phyloP scores from a whole-genome alignment of 371 early-diverging fungal species.

The Mortierella sp. region DNA sequence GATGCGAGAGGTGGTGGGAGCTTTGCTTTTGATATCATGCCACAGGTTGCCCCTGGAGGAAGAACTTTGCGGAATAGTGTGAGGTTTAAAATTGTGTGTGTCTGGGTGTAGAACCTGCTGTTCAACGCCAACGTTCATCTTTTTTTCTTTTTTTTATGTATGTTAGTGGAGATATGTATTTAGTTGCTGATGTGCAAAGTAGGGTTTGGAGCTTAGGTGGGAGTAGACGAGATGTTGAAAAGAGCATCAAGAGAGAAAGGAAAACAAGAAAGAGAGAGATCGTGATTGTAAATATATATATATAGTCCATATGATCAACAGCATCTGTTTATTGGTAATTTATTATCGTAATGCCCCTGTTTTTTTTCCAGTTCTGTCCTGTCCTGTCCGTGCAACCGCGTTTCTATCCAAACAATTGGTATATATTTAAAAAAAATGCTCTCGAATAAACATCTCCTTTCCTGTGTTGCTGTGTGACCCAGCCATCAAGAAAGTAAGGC shows the following conservation, averaged over 20 bases:
- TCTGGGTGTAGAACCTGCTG: neutral
- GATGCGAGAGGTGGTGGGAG: neutral
- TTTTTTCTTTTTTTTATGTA: neutral
- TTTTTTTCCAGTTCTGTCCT: neutral
- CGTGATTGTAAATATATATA: neutral
- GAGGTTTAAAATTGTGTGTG: neutral
- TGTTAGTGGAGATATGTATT: neutral
- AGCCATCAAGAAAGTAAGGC: no score
- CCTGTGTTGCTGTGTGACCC: no score
- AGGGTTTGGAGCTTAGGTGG: neutral
- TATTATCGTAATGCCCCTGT: neutral
- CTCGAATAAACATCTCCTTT: no score
- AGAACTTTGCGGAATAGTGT: neutral
- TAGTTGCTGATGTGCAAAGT: neutral
- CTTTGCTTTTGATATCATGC: neutral
- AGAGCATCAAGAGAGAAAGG: neutral
- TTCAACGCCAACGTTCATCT: neutral
- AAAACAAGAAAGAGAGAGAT: neutral
- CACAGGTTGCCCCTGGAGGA: neutral
- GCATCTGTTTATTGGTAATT: neutral
- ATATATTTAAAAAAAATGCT: neutral
- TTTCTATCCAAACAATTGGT: neutral
- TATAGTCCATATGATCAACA: neutral
- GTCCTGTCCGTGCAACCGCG: constrained; percentile 1
- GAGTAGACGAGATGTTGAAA: neutral